phyloP scores from a whole-genome alignment of 2,329 filamentous ascomycete genomes.

The Talaromyces atroroseus region DNA sequence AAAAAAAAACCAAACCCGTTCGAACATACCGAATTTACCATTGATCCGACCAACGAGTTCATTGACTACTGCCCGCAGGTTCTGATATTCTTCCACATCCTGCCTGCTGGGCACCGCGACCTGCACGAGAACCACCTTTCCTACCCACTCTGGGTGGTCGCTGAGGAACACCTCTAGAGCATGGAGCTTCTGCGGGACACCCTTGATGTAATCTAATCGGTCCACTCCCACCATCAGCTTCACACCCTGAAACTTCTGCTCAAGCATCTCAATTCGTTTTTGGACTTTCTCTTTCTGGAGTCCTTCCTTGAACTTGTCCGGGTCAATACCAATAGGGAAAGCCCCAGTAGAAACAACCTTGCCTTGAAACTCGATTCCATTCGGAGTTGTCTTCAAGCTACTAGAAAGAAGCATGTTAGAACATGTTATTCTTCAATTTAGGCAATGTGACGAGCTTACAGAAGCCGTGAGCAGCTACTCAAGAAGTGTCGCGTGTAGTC shows the following conservation, averaged over 20 bases:
- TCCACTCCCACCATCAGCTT: constrained; percentile 94
- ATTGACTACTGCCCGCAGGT: constrained; percentile 85
- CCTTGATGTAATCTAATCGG: constrained; percentile 94
- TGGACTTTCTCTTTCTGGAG: constrained; percentile 75
- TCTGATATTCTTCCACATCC: constrained; percentile 95
- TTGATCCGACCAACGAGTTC: constrained; percentile 94
- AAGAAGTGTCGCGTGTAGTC: constrained; percentile 93
- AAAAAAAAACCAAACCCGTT: no score
- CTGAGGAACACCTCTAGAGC: constrained; percentile 90
- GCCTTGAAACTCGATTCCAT: constrained; percentile 80
- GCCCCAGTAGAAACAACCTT: constrained; percentile 82
- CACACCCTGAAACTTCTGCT: constrained; percentile 84
- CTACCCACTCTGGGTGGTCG: constrained; percentile 93
- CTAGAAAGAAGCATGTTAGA: constrained; percentile 18
- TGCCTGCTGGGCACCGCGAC: constrained; percentile 87
- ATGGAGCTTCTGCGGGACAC: constrained; percentile 90
- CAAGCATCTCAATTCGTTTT: constrained; percentile 72
- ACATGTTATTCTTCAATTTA: not conserved
- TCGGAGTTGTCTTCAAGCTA: constrained; percentile 64
- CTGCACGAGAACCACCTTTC: constrained; percentile 88
- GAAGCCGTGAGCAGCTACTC: constrained; percentile 83
- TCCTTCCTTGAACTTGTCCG: constrained; percentile 85
- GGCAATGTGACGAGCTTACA: constrained; percentile 45
- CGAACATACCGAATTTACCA: constrained; percentile 68
- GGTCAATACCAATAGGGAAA: constrained; percentile 93